These are phyloP conservation scores for Trichoderma afroharzianum DNA, from an alignment of 2,329 filamentous ascomycete species.

Conservation along the genomic window DNA sequence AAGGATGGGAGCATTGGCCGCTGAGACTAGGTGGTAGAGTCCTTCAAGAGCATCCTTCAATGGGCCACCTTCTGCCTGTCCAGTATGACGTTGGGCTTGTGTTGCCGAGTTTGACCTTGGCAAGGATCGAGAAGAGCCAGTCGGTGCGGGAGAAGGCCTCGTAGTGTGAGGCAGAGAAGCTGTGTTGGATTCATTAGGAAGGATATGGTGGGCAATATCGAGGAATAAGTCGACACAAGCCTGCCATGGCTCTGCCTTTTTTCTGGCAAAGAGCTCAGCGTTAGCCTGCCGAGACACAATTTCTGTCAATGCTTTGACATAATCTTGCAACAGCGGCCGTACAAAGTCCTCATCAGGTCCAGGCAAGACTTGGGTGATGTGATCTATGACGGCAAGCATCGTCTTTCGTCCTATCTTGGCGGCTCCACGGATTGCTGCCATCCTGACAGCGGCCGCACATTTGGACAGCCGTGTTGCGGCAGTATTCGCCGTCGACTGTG, in stretches of 20 bases:
- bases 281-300: conserved; percentile 72
- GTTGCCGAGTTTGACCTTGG: conserved; percentile 29
- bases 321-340: conserved; percentile 68
- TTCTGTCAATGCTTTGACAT: conserved; percentile 69
- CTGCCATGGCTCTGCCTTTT: conserved; percentile 61
- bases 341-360: conserved; percentile 59
- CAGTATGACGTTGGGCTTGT: conserved; percentile 29
- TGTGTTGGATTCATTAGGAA: conserved; percentile 38
- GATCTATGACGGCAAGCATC: conserved; percentile 72
- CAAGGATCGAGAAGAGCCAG: conserved; percentile 30
- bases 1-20: conserved; percentile 64
- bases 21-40: conserved; percentile 59
- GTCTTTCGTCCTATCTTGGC: conserved; percentile 70
- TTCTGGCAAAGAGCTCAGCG: conserved; percentile 68
- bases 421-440: conserved; percentile 66
- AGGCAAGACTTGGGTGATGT: conserved; percentile 73
- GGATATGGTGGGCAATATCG: conserved; percentile 52
- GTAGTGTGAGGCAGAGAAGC: conserved; percentile 31
- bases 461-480: conserved; percentile 58
- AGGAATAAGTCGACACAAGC: conserved; percentile 68
- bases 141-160: conserved; percentile 47
- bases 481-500: conserved; percentile 41
- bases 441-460: conserved; percentile 68
- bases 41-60: conserved; percentile 52
- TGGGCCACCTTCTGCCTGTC: conserved; percentile 31